Evolutionary conservation across 805 yeast species (phyloP).

Genomic region (Candida coleopterorum): DNA sequence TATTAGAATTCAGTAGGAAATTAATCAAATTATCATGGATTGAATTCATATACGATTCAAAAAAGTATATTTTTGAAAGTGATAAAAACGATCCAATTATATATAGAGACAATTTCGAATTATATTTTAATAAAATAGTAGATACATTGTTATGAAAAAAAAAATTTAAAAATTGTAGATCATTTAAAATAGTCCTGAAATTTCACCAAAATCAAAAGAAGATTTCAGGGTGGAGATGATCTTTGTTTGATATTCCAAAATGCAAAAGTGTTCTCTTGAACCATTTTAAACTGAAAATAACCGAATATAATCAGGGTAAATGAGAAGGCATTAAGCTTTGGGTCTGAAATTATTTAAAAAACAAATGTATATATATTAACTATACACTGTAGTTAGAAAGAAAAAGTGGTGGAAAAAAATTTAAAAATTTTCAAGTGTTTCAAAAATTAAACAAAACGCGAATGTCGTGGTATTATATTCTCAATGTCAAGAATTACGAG

Average conservation of each 20-base stretch:
- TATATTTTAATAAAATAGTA: conserved; percentile 8
- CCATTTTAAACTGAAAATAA: conserved; percentile 46
- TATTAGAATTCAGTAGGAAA: conserved; percentile 7
- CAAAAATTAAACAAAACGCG: background rate
- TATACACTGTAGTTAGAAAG: background rate
- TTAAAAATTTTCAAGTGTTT: background rate
- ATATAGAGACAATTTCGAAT: conserved; percentile 7
- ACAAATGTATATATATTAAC: background rate
- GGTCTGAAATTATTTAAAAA: conserved; percentile 10
- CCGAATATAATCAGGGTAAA: conserved; percentile 45
- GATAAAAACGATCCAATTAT: background rate
- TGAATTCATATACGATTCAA: conserved; percentile 1
- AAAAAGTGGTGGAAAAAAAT: background rate
- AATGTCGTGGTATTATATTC: background rate
- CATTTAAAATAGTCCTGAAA: conserved; percentile 28
- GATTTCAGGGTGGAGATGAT: conserved; percentile 45
- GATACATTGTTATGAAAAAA: conserved; percentile 2
- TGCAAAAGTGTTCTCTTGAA: conserved; percentile 42
- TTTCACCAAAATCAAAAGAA: conserved; percentile 1
- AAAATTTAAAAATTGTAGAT: conserved; percentile 19
- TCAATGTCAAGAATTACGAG: too few species aligned
- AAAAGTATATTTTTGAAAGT: conserved; percentile 5
- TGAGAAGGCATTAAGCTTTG: conserved; percentile 47
- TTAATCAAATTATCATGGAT: conserved; percentile 9
- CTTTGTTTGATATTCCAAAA: conserved; percentile 33